phyloP scores from a whole-genome alignment of 768 basidiomycete genomes.

The Mycena pura region DNA sequence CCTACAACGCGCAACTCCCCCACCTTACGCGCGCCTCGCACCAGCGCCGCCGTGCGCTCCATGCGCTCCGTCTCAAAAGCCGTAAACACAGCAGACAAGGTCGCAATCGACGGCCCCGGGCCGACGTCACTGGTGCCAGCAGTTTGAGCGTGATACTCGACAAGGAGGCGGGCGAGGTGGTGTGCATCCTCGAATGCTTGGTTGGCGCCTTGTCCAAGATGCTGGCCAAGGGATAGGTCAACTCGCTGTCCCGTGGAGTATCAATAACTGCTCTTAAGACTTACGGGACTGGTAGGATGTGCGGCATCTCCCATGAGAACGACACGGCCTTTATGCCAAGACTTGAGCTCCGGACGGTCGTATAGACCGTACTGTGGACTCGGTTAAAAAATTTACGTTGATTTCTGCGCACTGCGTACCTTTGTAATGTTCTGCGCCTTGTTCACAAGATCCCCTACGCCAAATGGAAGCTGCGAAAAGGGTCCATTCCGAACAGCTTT shows the following conservation, averaged over 20 bases:
- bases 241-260: not conserved
- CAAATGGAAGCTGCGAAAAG: slow-evolving; percentile 21
- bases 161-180: slow-evolving; percentile 40
- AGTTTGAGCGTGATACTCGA: slow-evolving; percentile 34
- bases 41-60: slow-evolving; percentile 40
- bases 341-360: slow-evolving; percentile 45
- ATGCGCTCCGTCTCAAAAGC: slow-evolving; percentile 43
- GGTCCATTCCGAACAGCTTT: slow-evolving; percentile 17
- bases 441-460: slow-evolving; percentile 20
- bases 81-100: slow-evolving; percentile 37
- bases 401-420: slow-evolving; percentile 10
- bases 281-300: slow-evolving; percentile 51
- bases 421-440: slow-evolving; percentile 25
- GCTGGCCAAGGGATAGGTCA: slow-evolving; percentile 30
- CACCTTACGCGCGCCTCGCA: slow-evolving; percentile 38
- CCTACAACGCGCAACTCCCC: slow-evolving; percentile 43
- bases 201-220: slow-evolving; percentile 53
- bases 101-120: slow-evolving; percentile 32
- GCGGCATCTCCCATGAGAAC: slow-evolving; percentile 52
- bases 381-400: not conserved
- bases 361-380: slow-evolving; percentile 54
- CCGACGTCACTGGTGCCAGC: too few species aligned
- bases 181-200: slow-evolving; percentile 51
- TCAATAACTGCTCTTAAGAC: too few species aligned
- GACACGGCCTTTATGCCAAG: slow-evolving; percentile 49